Percentiles rank a stretch among this genome's conserved stretches.
phyloP scores from a whole-genome alignment of 2,329 filamentous ascomycete genomes.

The Fusarium goolgardi region DNA sequence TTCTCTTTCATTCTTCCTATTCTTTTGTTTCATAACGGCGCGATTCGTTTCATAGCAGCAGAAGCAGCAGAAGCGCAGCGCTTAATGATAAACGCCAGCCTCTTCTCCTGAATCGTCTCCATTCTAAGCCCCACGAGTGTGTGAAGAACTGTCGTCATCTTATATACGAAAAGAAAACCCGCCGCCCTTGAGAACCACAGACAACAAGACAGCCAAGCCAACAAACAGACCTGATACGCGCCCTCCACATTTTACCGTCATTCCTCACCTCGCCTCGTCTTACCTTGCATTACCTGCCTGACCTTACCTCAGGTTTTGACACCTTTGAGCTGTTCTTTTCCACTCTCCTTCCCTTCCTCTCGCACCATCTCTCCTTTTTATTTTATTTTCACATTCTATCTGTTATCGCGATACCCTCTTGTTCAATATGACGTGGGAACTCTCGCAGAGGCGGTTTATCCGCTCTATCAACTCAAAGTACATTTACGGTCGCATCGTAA shows the following conservation, averaged over 20 bases:
- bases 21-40: neutral
- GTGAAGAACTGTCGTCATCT: slow-evolving; percentile 36
- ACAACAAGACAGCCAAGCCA: too few species aligned
- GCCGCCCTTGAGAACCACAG: slow-evolving; percentile 27
- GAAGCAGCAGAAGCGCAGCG: neutral
- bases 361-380: slow-evolving; percentile 8
- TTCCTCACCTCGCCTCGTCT: neutral
- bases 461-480: slow-evolving; percentile 43
- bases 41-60: neutral
- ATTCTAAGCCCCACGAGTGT: slow-evolving; percentile 18
- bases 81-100: neutral
- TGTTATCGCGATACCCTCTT: slow-evolving; percentile 8
- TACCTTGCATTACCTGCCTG: neutral
- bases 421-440: slow-evolving; percentile 39
- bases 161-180: slow-evolving; percentile 18
- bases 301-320: neutral
- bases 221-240: slow-evolving; percentile 4
- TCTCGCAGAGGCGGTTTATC: slow-evolving; percentile 40
- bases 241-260: neutral
- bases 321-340: slow-evolving; percentile 17
- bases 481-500: slow-evolving; percentile 42
- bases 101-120: slow-evolving; percentile 14
- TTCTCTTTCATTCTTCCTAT: neutral
- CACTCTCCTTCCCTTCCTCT: neutral
- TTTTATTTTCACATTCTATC: neutral